A percentile compares a stretch with the other conserved stretches of the same genome.
Conservation (phyloP, 106 monocot genomes). For the Hemerocallis citrina region DNA sequence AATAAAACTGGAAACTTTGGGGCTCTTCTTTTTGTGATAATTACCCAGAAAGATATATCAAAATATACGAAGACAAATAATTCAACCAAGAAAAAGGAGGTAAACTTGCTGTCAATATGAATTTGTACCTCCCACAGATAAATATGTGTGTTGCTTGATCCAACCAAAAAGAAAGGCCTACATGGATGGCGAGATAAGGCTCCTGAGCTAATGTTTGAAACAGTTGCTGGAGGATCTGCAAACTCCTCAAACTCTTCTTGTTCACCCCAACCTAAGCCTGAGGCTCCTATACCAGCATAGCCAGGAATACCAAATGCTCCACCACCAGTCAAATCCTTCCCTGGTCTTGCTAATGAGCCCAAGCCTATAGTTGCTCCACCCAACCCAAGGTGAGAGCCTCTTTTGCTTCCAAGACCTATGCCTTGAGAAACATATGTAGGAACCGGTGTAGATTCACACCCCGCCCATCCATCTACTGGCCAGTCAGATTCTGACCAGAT, state of each 20-base stretch:
- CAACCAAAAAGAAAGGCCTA: conserved; percentile 76
- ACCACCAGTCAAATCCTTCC: conserved; percentile 76
- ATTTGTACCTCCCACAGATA: conserved; percentile 90
- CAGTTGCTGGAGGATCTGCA: conserved; percentile 51
- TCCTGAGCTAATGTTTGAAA: conserved; percentile 57
- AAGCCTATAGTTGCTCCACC: conserved; percentile 51
- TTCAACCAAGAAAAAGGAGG: no score
- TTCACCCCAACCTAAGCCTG: conserved; percentile 78
- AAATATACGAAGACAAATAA: no score
- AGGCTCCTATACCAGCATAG: conserved; percentile 90
- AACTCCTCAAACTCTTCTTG: conserved; percentile 59
- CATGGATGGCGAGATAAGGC: conserved; percentile 75
- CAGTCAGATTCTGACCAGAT: conserved; percentile 87
- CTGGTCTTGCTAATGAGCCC: conserved; percentile 51
- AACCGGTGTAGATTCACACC: conserved; percentile 56
- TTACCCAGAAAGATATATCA: no score
- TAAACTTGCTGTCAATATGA: no score
- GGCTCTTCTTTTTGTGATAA: no score
- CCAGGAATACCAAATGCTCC: conserved; percentile 93
- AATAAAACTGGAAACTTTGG: no score
- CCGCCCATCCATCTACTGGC: conserved; percentile 70
- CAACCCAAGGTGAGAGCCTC: conserved; percentile 55
- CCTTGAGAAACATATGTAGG: conserved; percentile 59
- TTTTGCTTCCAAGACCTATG: conserved; percentile 53
- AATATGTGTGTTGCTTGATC: conserved; percentile 79